Conservation (phyloP, 2,329 filamentous ascomycete species). For the Claviceps sp. region DNA sequence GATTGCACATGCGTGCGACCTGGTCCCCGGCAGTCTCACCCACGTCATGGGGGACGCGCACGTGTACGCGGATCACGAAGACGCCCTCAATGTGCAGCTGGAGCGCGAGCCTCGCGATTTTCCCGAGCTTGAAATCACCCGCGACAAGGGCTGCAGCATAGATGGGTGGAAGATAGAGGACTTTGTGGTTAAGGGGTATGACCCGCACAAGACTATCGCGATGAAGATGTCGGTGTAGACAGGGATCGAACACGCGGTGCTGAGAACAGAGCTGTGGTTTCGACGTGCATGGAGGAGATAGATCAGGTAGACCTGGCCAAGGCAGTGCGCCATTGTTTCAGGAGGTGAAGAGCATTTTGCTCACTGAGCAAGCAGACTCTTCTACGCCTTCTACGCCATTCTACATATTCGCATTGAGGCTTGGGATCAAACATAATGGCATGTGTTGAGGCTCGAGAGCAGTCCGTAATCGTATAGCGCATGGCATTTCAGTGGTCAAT, state of each 20-base stretch:
- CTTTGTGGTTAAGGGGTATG: constrained; percentile 75
- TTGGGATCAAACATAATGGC: too few relatives aligned
- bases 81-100: constrained; percentile 71
- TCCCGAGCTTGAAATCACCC: constrained; percentile 60
- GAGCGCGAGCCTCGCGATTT: constrained; percentile 69
- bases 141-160: constrained; percentile 57
- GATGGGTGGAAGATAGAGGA: constrained; percentile 87
- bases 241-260: neutral
- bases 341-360: neutral
- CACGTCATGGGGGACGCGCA: constrained; percentile 99
- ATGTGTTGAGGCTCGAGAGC: too few relatives aligned
- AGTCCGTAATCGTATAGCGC: too few relatives aligned
- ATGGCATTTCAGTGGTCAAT: too few relatives aligned
- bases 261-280: neutral
- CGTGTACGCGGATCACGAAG: constrained; percentile 84
- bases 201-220: constrained; percentile 78
- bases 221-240: constrained; percentile 95
- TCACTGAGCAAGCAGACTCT: neutral
- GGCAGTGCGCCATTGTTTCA: neutral
- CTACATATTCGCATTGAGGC: too few relatives aligned
- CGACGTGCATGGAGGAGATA: neutral
- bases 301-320: neutral
- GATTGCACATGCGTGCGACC: constrained; percentile 73
- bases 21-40: constrained; percentile 75
- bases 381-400: too few relatives aligned